These are phyloP conservation scores for Prunus davidiana DNA, from an alignment of 306 rosid species.

Conservation along the genomic window DNA sequence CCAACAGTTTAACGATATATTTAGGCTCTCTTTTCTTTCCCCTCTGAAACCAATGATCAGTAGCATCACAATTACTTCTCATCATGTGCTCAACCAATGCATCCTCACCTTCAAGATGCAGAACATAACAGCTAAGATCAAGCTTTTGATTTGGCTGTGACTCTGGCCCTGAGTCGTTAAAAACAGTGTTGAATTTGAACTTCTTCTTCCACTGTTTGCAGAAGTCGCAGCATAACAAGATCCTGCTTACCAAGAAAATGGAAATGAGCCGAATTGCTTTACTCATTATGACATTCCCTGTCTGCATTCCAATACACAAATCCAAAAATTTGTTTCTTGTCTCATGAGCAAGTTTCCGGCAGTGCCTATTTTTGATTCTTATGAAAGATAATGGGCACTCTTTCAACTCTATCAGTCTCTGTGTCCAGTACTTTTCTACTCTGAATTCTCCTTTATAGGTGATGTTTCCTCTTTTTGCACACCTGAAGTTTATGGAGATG, in stretches of 20 bases:
- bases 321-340: slow-evolving; percentile 32
- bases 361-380: slow-evolving; percentile 32
- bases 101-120: slow-evolving; percentile 89
- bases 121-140: slow-evolving; percentile 63
- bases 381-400: slow-evolving; percentile 44
- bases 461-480: slow-evolving; percentile 36
- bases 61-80: slow-evolving; percentile 56
- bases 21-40: slow-evolving; percentile 63
- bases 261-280: slow-evolving; percentile 55
- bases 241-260: slow-evolving; percentile 29
- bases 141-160: slow-evolving; percentile 20
- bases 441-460: slow-evolving; percentile 29
- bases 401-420: slow-evolving; percentile 38
- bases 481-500: slow-evolving; percentile 50
- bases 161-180: slow-evolving; percentile 28
- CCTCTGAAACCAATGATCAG: slow-evolving; percentile 55
- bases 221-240: slow-evolving; percentile 29
- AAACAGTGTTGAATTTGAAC: slow-evolving; percentile 14
- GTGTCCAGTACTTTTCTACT: slow-evolving; percentile 71
- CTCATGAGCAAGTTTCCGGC: slow-evolving; percentile 55
- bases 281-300: slow-evolving; percentile 52
- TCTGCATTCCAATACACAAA: slow-evolving; percentile 56
- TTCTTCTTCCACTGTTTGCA: slow-evolving; percentile 35
- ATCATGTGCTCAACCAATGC: slow-evolving; percentile 60
- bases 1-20: slow-evolving; percentile 42